Conservation (phyloP, 2,329 filamentous ascomycete species). For the Trichoderma koningiopsis region DNA sequence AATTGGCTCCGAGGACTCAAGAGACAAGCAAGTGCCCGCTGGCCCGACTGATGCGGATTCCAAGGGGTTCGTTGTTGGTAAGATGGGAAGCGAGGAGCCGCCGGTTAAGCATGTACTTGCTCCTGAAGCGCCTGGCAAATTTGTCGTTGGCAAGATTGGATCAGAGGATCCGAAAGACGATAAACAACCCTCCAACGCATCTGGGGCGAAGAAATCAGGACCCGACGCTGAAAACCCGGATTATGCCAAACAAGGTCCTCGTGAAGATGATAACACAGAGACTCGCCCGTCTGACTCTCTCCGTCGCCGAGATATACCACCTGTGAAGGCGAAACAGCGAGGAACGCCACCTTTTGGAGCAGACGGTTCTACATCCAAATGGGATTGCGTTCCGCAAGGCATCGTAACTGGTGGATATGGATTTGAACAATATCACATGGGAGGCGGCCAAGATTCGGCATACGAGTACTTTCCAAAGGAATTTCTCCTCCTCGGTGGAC, state of each 20-base stretch:
- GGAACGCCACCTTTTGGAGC: slow-evolving; percentile 38
- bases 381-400: slow-evolving; percentile 62
- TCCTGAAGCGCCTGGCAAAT: not conserved
- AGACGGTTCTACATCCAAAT: slow-evolving; percentile 40
- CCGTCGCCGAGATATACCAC: slow-evolving; percentile 16
- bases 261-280: slow-evolving; percentile 16
- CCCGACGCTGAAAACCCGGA: not conserved
- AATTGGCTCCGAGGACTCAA: not conserved
- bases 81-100: slow-evolving; percentile 10
- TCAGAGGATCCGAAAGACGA: not conserved
- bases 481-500: slow-evolving; percentile 75
- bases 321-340: not conserved
- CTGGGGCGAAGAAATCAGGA: not conserved
- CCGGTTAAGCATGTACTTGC: not conserved
- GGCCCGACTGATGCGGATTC: not conserved
- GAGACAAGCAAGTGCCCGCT: not conserved
- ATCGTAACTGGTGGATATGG: slow-evolving; percentile 52
- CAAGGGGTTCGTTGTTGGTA: slow-evolving; percentile 3
- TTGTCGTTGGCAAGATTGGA: slow-evolving; percentile 16
- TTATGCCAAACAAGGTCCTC: slow-evolving; percentile 12
- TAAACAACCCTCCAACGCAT: not conserved
- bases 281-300: slow-evolving; percentile 6
- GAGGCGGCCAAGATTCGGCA: slow-evolving; percentile 68
- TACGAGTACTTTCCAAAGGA: slow-evolving; percentile 71
- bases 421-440: slow-evolving; percentile 59